These are phyloP conservation scores for Pochonia chlamydosporia DNA, from an alignment of 2,329 filamentous ascomycete genomes.

Conservation along the genomic window DNA sequence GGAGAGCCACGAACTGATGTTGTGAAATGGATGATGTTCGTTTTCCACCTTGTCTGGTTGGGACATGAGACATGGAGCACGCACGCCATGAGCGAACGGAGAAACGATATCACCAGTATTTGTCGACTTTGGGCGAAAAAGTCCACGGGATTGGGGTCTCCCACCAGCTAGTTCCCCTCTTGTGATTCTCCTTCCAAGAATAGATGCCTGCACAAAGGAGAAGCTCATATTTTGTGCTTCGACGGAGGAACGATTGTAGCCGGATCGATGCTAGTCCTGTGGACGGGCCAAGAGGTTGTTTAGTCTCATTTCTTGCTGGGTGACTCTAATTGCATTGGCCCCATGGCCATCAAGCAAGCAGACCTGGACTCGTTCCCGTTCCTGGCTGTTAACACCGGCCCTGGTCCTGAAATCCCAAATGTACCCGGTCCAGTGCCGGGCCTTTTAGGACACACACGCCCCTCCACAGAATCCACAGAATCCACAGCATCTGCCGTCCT, in stretches of 20 bases:
- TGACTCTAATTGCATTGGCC: constrained; percentile 8
- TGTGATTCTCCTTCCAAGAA: constrained; percentile 42
- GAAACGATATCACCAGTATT: background rate
- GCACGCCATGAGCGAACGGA: background rate
- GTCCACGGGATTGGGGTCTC: background rate
- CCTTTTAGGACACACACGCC: constrained; percentile 40
- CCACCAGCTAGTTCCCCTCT: background rate
- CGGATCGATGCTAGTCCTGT: constrained; percentile 10
- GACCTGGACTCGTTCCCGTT: constrained; percentile 26
- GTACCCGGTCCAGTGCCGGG: constrained; percentile 41
- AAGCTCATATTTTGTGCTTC: background rate
- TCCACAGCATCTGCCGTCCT: constrained; percentile 35
- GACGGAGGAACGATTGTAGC: background rate
- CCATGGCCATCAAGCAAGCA: constrained; percentile 8
- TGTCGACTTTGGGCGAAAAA: background rate
- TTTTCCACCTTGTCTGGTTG: constrained; percentile 1
- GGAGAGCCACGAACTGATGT: background rate
- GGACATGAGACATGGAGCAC: constrained; percentile 5
- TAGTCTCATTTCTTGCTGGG: constrained; percentile 9
- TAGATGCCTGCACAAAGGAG: constrained; percentile 36
- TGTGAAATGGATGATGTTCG: background rate
- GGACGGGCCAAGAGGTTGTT: constrained; percentile 4
- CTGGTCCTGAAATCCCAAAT: constrained; percentile 18
- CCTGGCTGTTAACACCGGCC: constrained; percentile 31
- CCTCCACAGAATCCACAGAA: constrained; percentile 25